phyloP scores from a whole-genome alignment of 305 asterid species.

The Fraxinus dipetala region DNA sequence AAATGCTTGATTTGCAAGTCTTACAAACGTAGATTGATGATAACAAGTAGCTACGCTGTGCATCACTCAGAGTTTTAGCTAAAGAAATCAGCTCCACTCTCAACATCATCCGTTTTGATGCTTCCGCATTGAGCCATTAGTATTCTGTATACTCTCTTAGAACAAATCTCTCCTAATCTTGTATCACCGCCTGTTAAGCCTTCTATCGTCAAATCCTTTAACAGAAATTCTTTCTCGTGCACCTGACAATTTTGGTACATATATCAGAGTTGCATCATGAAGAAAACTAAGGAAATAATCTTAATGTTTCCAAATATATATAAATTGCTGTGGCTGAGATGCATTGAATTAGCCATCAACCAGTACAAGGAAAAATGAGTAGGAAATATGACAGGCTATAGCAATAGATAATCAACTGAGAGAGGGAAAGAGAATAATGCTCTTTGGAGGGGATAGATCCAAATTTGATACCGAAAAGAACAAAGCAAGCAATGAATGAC shows the following conservation, averaged over 20 bases:
- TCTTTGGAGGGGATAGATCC: not conserved
- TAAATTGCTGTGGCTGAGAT: not conserved
- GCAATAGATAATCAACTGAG: not conserved
- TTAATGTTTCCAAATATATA: not conserved
- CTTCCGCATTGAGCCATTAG: constrained; percentile 82
- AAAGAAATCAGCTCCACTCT: constrained; percentile 85
- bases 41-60: not conserved
- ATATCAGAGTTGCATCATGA: not conserved
- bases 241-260: constrained; percentile 45
- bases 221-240: constrained; percentile 88
- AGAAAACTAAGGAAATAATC: constrained; percentile 1
- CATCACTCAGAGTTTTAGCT: constrained; percentile 23
- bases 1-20: constrained; percentile 7
- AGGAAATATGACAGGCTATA: not conserved
- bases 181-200: constrained; percentile 71
- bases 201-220: constrained; percentile 68
- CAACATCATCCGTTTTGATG: constrained; percentile 80
- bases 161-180: constrained; percentile 85
- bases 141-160: constrained; percentile 84
- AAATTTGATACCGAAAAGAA: not conserved
- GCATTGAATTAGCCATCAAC: not conserved
- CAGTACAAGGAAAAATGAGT: not conserved
- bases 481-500: not conserved
- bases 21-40: constrained; percentile 1
- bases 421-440: not conserved